A percentile compares a stretch with the other conserved stretches of the same genome.
Conservation (phyloP, 106 monocot species). For the Alisma plantagoaquatica region DNA sequence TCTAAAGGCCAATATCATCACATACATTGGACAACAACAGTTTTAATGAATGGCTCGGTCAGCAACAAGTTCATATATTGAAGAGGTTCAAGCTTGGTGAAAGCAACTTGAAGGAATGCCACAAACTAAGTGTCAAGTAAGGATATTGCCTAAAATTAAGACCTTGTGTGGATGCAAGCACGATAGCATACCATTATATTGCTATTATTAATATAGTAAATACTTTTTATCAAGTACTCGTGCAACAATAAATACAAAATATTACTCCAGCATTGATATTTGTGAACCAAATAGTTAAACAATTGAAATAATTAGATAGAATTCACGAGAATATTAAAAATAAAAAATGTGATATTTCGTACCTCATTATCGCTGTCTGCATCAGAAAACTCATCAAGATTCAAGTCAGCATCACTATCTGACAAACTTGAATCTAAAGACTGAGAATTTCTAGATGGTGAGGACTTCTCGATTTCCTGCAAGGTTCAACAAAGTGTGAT, state of each 20-base stretch:
- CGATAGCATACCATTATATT: too few relatives aligned
- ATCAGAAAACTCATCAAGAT: constrained; percentile 19
- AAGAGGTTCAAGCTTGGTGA: too few relatives aligned
- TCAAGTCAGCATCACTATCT: constrained; percentile 9
- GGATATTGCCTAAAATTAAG: too few relatives aligned
- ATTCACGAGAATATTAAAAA: neutral
- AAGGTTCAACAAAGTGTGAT: too few relatives aligned
- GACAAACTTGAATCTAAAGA: constrained; percentile 2
- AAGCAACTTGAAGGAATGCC: too few relatives aligned
- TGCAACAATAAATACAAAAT: neutral
- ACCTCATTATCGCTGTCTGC: constrained; percentile 11
- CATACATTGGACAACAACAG: too few relatives aligned
- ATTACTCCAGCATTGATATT: neutral
- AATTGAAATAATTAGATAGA: neutral
- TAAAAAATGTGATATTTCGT: constrained; percentile 4
- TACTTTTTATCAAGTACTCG: neutral
- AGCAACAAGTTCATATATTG: too few relatives aligned
- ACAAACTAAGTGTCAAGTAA: too few relatives aligned
- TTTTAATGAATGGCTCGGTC: too few relatives aligned
- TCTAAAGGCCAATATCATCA: too few relatives aligned
- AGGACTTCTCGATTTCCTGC: constrained; percentile 20
- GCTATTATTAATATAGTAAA: neutral
- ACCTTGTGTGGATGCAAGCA: too few relatives aligned
- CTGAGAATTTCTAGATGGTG: neutral
- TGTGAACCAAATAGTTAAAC: too few relatives aligned